phyloP scores from a whole-genome alignment of 2,329 filamentous ascomycete genomes.

The Calonectria leucothoes region DNA sequence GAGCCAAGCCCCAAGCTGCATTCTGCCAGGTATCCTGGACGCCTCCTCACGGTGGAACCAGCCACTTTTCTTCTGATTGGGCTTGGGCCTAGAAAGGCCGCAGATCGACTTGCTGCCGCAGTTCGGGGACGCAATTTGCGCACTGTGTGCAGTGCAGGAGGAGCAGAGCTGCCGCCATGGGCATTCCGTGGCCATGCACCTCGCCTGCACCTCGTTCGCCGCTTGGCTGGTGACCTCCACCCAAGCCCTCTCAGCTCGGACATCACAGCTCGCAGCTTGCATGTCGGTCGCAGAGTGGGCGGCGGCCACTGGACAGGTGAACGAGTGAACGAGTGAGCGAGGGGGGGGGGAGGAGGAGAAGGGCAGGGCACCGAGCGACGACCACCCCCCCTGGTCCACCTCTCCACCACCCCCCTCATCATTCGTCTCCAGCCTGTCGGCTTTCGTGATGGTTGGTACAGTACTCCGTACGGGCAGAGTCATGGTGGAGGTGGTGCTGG shows the following conservation, averaged over 20 bases:
- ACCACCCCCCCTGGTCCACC: conserved; percentile 30
- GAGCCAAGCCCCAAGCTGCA: conserved; percentile 43
- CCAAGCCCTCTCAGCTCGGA: conserved; percentile 27
- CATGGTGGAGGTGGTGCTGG: background rate
- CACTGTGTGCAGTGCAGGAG: conserved; percentile 37
- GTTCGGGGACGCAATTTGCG: conserved; percentile 33
- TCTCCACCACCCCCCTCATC: conserved; percentile 32
- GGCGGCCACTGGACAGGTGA: conserved; percentile 17
- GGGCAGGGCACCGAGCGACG: conserved; percentile 35
- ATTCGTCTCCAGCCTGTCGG: conserved; percentile 38
- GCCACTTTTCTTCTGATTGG: conserved; percentile 43
- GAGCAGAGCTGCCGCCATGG: conserved; percentile 30
- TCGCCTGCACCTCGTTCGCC: conserved; percentile 34
- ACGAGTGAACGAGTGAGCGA: conserved; percentile 7
- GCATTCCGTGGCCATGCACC: conserved; percentile 41
- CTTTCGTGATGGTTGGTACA: conserved; percentile 38
- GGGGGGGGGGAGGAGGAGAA: conserved; percentile 28
- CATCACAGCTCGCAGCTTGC: conserved; percentile 16
- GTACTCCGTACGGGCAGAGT: conserved; percentile 8
- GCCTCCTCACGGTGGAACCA: conserved; percentile 39
- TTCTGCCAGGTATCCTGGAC: conserved; percentile 41
- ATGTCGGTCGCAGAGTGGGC: conserved; percentile 11
- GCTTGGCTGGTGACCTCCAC: conserved; percentile 20
- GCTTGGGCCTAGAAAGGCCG: conserved; percentile 39
- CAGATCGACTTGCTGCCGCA: conserved; percentile 46